Evolutionary conservation across 345 rosid genomes (phyloP), one percentile per base, ranked within the genome.

Genomic region (Psidium guajava): DNA sequence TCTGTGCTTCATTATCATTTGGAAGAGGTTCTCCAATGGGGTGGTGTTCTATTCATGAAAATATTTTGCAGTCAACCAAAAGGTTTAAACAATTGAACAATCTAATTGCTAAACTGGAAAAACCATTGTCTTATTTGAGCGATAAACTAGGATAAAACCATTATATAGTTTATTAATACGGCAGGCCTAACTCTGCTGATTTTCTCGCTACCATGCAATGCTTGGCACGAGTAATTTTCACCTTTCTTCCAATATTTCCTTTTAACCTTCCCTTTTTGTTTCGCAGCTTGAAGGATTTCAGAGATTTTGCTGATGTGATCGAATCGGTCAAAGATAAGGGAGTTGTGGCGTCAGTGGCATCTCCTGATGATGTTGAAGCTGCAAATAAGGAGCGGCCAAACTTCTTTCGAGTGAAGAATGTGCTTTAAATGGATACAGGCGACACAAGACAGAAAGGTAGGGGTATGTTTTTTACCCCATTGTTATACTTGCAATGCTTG

Each of bases 231-330:
- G 75, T 32, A 32, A 64, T 28, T 8, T 21, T 64, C 75, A 32
- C 75, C 75, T 64, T 36, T 64, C 44, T 32, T 64, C 20, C 0
- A 22, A 64, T 32, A 4, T 32, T 6, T 32, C 47, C 10, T 36
- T 69, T 32, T 36, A 69, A 47, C 85, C 32, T 58, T 83, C 20
- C 27, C 14, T 83, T 22, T 84, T 36, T 58, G n/a, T 10, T 6
- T 52, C 50, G 54, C 98, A 96, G 99, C 85, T 85, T 90, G 88
- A 94, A 93, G 90, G 96, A 96, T 92, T 96, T 96, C 92, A 95
- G 89, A 92, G 92, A 92, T 84, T 96, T 96, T 82, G 96, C 93
- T 0, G 92, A 89, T 81, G 96, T 90, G 85, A 88, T 96, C 21
- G 98, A 96, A 22, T 91, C 94, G 0, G 91, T 94, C 59, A 94